Conservation (phyloP, 1,139 yeast genomes). For the Geotrichum cucujoidarum region DNA sequence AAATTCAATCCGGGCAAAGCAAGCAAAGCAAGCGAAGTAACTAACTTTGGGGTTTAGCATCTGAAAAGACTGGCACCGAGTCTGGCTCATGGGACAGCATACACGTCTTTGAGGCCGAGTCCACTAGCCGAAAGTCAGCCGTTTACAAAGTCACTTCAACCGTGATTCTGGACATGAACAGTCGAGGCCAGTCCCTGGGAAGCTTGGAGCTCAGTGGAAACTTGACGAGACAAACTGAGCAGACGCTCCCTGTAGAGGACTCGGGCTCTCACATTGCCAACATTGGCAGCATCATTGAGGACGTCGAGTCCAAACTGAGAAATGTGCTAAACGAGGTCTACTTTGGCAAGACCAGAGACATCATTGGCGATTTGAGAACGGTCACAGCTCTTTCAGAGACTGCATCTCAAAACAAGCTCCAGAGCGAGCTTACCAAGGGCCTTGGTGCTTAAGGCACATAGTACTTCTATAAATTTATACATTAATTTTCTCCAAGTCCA, state of each 20-base stretch:
- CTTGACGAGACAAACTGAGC: conserved; percentile 68
- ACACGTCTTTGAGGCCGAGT: conserved; percentile 80
- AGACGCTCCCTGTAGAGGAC: conserved; percentile 42
- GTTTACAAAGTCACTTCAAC: conserved; percentile 80
- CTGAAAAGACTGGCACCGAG: conserved; percentile 24
- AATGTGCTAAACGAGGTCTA: conserved; percentile 87
- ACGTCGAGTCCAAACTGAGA: conserved; percentile 80
- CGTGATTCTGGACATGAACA: conserved; percentile 66
- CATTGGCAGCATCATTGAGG: conserved; percentile 81
- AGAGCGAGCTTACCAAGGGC: conserved; percentile 32
- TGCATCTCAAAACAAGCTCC: conserved; percentile 31
- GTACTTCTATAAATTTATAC: no score
- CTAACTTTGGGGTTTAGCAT: background rate
- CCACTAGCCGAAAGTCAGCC: conserved; percentile 45
- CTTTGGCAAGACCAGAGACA: conserved; percentile 89
- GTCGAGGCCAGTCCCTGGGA: conserved; percentile 33
- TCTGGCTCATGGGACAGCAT: conserved; percentile 83
- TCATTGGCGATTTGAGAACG: conserved; percentile 64
- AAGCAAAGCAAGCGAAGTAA: background rate
- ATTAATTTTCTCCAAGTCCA: no score
- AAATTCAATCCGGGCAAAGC: no score
- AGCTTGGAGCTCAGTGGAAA: conserved; percentile 68
- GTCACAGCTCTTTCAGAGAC: conserved; percentile 32
- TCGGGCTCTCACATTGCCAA: conserved; percentile 71
- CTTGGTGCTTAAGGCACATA: conserved; percentile 24